Evolutionary conservation across 1,139 yeast species (phyloP).

Genomic region (Geotrichum cucujoidarum): DNA sequence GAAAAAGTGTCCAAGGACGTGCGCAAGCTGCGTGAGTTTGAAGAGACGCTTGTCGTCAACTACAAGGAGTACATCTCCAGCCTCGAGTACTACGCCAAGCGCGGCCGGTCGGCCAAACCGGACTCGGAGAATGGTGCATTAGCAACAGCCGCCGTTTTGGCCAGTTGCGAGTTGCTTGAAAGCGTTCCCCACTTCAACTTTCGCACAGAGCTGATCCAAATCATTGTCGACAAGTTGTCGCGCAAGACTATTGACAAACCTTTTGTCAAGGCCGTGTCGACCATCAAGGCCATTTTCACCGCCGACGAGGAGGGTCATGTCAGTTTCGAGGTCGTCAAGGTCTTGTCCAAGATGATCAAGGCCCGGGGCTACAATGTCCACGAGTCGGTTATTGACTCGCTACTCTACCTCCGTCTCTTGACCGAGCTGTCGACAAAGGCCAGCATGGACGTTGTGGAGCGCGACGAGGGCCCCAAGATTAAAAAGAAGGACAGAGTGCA

Average conservation of each 20-base stretch:
- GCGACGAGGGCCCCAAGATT: constrained; percentile 46
- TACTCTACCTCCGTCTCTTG: constrained; percentile 67
- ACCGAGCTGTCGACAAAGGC: constrained; percentile 55
- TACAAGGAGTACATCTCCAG: constrained; percentile 65
- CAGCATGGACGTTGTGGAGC: constrained; percentile 57
- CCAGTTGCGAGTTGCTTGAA: constrained; percentile 71
- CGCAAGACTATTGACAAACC: constrained; percentile 36
- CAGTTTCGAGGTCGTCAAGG: constrained; percentile 64
- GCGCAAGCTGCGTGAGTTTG: constrained; percentile 68
- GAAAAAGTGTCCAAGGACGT: constrained; percentile 83
- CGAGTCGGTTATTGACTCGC: constrained; percentile 70
- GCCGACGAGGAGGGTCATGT: constrained; percentile 79
- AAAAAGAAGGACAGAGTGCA: constrained; percentile 87
- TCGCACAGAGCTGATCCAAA: constrained; percentile 63
- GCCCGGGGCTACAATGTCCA: constrained; percentile 76
- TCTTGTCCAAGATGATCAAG: constrained; percentile 63
- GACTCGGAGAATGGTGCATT: constrained; percentile 40
- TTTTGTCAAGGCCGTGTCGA: constrained; percentile 57
- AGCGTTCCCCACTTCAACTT: constrained; percentile 76
- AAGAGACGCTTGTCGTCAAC: constrained; percentile 65
- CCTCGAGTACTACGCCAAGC: constrained; percentile 35
- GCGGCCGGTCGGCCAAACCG: constrained; percentile 30
- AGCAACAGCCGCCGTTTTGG: constrained; percentile 61
- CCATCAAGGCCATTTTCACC: constrained; percentile 57
- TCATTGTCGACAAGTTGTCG: constrained; percentile 49